Percentiles rank a stretch among this genome's conserved stretches.
Evolutionary conservation across 352 stramenopile species (phyloP).

Genomic region (Globisporangium megalacanthum): DNA sequence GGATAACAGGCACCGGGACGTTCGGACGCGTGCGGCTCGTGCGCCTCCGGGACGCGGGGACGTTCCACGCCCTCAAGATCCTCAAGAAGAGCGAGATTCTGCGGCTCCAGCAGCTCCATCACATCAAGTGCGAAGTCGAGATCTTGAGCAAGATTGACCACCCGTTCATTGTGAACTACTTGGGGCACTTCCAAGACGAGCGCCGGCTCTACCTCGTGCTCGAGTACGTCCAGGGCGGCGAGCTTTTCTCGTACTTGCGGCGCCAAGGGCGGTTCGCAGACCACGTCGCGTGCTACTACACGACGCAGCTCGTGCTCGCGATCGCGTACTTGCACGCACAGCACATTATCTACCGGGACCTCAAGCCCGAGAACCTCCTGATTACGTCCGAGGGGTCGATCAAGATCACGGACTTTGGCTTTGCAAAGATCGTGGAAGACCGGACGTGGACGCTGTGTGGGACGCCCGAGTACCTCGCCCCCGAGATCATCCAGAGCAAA

Average conservation of each 20-base stretch:
- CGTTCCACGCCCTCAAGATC: conserved; percentile 88
- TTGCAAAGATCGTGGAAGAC: conserved; percentile 89
- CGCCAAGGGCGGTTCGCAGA: conserved; percentile 75
- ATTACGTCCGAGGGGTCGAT: conserved; percentile 88
- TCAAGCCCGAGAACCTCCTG: conserved; percentile 96
- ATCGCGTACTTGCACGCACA: conserved; percentile 88
- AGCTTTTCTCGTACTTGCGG: conserved; percentile 90
- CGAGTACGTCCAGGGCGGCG: conserved; percentile 90
- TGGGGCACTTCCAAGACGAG: conserved; percentile 88
- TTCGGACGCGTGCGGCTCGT: conserved; percentile 88
- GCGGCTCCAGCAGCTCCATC: conserved; percentile 83
- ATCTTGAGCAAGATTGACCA: conserved; percentile 85
- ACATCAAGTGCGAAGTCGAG: conserved; percentile 91
- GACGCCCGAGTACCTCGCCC: conserved; percentile 91
- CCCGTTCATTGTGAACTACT: conserved; percentile 88
- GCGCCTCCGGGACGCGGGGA: conserved; percentile 45
- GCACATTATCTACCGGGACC: conserved; percentile 93
- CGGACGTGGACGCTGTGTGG: conserved; percentile 91
- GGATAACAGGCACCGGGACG: conserved; percentile 68
- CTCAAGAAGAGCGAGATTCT: conserved; percentile 91
- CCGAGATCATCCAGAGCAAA: conserved; percentile 91
- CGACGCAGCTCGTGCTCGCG: conserved; percentile 82
- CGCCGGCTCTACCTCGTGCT: conserved; percentile 87
- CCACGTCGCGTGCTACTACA: conserved; percentile 87
- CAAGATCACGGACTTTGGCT: conserved; percentile 93